Evolutionary conservation across 1,284 basidiomycete species (phyloP).

Genomic region (Termitomyces sp.): DNA sequence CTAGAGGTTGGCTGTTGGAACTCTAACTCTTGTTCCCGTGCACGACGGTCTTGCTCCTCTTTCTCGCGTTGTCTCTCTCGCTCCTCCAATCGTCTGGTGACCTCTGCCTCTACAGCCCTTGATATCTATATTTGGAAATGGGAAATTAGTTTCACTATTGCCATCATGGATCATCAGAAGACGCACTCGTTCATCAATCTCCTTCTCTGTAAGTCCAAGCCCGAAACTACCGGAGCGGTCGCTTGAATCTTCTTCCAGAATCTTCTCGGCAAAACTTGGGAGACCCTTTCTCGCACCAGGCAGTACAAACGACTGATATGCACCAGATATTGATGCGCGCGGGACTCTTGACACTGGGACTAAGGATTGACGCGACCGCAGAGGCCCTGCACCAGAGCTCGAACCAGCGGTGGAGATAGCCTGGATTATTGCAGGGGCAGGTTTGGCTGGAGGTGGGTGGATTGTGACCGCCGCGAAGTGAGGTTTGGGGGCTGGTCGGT

Average conservation of each 20-base stretch:
- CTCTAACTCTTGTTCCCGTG: conserved; percentile 22
- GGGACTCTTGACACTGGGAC: conserved; percentile 31
- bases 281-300: conserved; percentile 18
- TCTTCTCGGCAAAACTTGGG: conserved; percentile 21
- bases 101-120: conserved; percentile 66
- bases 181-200: conserved; percentile 65
- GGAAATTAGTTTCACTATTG: background rate
- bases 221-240: conserved; percentile 28
- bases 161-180: background rate
- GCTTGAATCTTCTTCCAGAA: conserved; percentile 20
- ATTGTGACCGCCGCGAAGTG: conserved; percentile 55
- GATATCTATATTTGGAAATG: conserved; percentile 45
- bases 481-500: conserved; percentile 46
- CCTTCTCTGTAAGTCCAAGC: conserved; percentile 53
- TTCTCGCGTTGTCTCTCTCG: conserved; percentile 43
- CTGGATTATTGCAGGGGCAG: conserved; percentile 37
- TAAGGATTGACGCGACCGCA: conserved; percentile 29
- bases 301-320: conserved; percentile 31
- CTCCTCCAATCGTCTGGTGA: conserved; percentile 59
- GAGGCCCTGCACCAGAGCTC: conserved; percentile 19
- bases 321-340: conserved; percentile 26
- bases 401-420: conserved; percentile 26
- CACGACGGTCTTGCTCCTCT: conserved; percentile 30
- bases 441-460: conserved; percentile 41
- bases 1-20: conserved; percentile 23